Conservation (phyloP, 176 grass and related monocot genomes). For the Urochloa ruziziensis region DNA sequence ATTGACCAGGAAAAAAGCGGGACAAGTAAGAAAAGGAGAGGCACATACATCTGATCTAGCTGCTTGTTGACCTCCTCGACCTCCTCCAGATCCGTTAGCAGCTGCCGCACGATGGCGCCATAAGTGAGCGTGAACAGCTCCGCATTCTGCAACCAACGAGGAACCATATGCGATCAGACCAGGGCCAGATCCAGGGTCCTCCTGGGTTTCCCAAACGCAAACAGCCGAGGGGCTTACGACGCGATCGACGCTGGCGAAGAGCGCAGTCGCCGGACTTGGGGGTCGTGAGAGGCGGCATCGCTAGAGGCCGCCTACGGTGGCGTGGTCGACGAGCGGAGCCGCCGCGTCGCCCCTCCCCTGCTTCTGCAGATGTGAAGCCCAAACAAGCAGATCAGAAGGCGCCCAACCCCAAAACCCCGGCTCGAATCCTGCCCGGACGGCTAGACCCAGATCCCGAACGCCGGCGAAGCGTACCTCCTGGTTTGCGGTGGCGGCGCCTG, state of each 20-base stretch:
- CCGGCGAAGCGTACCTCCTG: neutral
- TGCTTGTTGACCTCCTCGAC: slow-evolving; percentile 99
- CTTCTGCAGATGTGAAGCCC: neutral
- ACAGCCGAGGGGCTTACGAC: slow-evolving; percentile 58
- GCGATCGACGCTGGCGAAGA: slow-evolving; percentile 96
- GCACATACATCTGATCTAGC: slow-evolving; percentile 88
- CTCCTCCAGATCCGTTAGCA: slow-evolving; percentile 97
- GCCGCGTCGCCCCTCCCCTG: neutral
- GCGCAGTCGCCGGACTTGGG: slow-evolving; percentile 86
- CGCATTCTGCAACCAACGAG: slow-evolving; percentile 56
- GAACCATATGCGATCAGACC: slow-evolving; percentile 1
- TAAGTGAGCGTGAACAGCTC: slow-evolving; percentile 98
- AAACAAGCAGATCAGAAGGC: slow-evolving; percentile 1
- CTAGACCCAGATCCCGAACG: neutral
- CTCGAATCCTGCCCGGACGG: neutral
- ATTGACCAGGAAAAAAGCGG: neutral
- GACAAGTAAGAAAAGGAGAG: neutral
- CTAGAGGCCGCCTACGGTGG: neutral
- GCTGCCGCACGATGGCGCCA: slow-evolving; percentile 93
- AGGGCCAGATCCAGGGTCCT: neutral
- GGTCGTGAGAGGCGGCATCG: slow-evolving; percentile 55
- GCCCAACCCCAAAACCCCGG: neutral
- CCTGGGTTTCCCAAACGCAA: neutral
- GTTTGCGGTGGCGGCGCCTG: neutral
- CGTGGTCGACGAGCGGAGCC: neutral